Base-by-base conservation (phyloP, 202 grass and related monocot species). In the Panicum virgatum region DNA sequence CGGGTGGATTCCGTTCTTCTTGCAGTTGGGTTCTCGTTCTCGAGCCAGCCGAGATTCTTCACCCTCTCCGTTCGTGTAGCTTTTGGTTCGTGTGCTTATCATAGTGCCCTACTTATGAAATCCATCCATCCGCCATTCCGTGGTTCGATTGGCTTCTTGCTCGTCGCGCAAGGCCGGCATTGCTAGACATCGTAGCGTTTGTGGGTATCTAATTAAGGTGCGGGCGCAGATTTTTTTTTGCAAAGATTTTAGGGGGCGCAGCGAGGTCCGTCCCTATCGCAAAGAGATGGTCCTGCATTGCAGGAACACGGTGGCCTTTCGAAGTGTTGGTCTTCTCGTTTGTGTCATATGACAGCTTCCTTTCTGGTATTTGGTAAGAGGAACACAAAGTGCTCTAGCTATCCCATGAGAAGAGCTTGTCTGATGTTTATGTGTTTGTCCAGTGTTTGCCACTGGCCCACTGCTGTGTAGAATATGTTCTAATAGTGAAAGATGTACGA, bases 251-350 rank as follows among this genome's bases (percentile, higher is more conserved):
- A 38, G 44, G 61, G 60, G 62, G 14, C 12, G n/a, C 16, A 39
- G 61, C 63, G 12, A 52, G 19, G 7, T 19, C 14, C 9, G 32
- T 9, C 47, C n/a, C 12, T 40, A 30, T 19, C 2, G 15, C 46
- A 1, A 18, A 42, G 62, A 12, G 32, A 79, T 79, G 62, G 29
- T 66, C 46, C 62, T 54, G 77, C 77, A 79, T 79, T 79, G 62
- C 76, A 26, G 20, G 61, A 36, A 16, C 61, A 39, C 39, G 63
- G 30, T 22, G 74, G 3, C 48, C 18, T 56, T 48, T 44, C 9
- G 8, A 40, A 23, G 75, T 68, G 11, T 13, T 29, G 1, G 1
- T 76, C 20, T 67, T 66, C 45, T 26, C 9, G 0, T 25, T 23
- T 58, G 43, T 38, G 32, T 13, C 47, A 34, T 42, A 42, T 27